These are phyloP conservation scores for Euphorbia tirucalli DNA, from an alignment of 345 rosid species.

Conservation along the genomic window DNA sequence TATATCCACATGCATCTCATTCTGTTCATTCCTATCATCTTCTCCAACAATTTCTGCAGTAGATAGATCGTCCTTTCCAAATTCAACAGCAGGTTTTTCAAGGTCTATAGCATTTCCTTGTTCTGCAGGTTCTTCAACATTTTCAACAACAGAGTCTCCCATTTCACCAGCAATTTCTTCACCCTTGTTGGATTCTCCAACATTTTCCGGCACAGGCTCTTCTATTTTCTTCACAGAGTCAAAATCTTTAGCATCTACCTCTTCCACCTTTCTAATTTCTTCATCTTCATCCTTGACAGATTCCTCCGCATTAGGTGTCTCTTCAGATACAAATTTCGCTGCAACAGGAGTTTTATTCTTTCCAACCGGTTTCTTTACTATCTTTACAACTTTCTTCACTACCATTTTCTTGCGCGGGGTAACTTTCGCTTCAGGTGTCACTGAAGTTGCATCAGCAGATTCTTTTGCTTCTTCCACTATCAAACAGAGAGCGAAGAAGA, in stretches of 20 bases:
- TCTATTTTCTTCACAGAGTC: conserved; percentile 2
- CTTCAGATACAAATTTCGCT: conserved; percentile 18
- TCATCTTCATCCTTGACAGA: conserved; percentile 19
- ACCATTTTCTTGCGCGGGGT: conserved; percentile 19
- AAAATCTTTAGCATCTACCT: conserved; percentile 9
- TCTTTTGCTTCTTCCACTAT: conserved; percentile 28
- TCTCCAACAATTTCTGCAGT: conserved; percentile 11
- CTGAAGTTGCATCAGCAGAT: conserved; percentile 9
- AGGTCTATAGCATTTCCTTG: conserved; percentile 12
- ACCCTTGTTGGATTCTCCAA: conserved; percentile 2
- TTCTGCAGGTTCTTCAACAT: conserved; percentile 16
- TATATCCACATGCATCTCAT: conserved; percentile 6
- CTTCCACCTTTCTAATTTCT: conserved; percentile 17
- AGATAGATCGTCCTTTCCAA: conserved; percentile 3
- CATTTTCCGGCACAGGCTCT: conserved; percentile 8
- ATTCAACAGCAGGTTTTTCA: conserved; percentile 20
- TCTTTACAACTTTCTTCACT: conserved; percentile 28
- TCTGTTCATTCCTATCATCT: conserved; percentile 8
- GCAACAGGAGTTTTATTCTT: conserved; percentile 27
- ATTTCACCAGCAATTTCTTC: conserved; percentile 10
- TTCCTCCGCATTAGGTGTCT: conserved; percentile 20
- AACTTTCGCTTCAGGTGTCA: conserved; percentile 26
- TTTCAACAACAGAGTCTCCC: conserved; percentile 19
- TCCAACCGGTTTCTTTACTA: conserved; percentile 31
- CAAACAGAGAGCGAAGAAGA: neutral